phyloP scores from a whole-genome alignment of 1,284 basidiomycete species.

The Tilletia setariae region DNA sequence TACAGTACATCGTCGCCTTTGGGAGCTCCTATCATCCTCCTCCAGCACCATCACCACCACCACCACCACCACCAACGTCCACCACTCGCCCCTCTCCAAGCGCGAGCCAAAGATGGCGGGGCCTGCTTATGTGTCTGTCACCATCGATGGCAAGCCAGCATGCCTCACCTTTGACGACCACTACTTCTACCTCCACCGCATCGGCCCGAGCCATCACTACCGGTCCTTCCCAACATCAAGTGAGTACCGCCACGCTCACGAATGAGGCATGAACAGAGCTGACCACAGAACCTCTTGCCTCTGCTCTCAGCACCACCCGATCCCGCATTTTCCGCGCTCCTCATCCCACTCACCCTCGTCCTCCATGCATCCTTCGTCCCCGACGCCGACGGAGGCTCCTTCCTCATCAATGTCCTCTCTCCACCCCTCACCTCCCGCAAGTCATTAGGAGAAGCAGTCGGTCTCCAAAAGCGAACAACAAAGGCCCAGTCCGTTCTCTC shows the following conservation, averaged over 20 bases:
- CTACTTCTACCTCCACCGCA: conserved; percentile 35
- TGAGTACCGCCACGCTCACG: background rate
- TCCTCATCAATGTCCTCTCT: conserved; percentile 39
- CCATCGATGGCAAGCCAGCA: conserved; percentile 42
- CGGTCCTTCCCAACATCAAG: background rate
- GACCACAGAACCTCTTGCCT: background rate
- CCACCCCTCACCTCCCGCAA: conserved; percentile 33
- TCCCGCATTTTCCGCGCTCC: conserved; percentile 26
- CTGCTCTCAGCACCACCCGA: background rate
- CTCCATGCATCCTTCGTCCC: conserved; percentile 42
- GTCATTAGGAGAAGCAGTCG: conserved; percentile 22
- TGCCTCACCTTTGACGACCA: conserved; percentile 35
- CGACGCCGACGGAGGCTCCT: conserved; percentile 46
- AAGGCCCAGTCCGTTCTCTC: conserved; percentile 8
- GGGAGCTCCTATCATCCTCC: background rate
- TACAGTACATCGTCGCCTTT: too few relatives aligned
- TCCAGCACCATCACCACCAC: background rate
- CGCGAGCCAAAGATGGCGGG: background rate
- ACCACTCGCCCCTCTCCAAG: background rate
- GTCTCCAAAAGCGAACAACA: conserved; percentile 15
- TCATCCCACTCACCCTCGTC: conserved; percentile 35
- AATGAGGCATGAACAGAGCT: background rate
- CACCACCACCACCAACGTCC: background rate
- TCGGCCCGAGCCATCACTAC: background rate
- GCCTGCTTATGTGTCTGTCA: conserved; percentile 27